Conservation (phyloP, 495 filamentous ascomycete genomes). For the Talaromyces thailandensis region DNA sequence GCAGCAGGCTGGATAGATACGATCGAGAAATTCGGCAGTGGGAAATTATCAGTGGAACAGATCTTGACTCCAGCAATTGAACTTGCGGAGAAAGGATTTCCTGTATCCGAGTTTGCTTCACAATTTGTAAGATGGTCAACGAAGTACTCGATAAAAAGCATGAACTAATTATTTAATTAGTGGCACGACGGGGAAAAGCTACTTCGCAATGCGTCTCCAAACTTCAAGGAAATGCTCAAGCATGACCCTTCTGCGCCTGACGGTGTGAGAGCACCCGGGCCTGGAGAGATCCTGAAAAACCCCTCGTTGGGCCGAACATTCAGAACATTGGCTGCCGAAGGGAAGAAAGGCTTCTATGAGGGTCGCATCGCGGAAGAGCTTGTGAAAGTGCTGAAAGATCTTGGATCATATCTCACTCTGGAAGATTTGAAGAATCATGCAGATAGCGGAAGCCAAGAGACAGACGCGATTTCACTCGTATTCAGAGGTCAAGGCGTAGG, state of each 20-base stretch:
- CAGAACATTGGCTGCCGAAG: constrained; percentile 65
- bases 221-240: constrained; percentile 79
- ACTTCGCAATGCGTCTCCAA: constrained; percentile 67
- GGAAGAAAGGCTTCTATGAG: constrained; percentile 86
- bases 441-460: constrained; percentile 64
- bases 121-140: constrained; percentile 47
- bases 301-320: constrained; percentile 76
- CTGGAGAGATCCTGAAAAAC: constrained; percentile 89
- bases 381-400: constrained; percentile 63
- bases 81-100: constrained; percentile 81
- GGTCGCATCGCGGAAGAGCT: constrained; percentile 73
- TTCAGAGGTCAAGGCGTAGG: constrained; percentile 63
- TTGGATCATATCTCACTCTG: constrained; percentile 69
- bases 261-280: constrained; percentile 58
- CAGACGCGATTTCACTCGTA: constrained; percentile 70
- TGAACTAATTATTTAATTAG: constrained; percentile 26
- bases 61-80: constrained; percentile 78
- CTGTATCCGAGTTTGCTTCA: constrained; percentile 73
- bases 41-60: constrained; percentile 67
- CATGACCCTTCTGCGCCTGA: constrained; percentile 52
- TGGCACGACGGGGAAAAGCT: constrained; percentile 54
- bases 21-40: constrained; percentile 85
- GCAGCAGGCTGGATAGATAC: constrained; percentile 92
- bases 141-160: not conserved
- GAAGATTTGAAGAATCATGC: constrained; percentile 74